Percentiles rank a stretch among this genome's conserved stretches.
These are phyloP conservation scores for Rhodotorula sp. DNA, from an alignment of 1,284 basidiomycete species.

Conservation along the genomic window DNA sequence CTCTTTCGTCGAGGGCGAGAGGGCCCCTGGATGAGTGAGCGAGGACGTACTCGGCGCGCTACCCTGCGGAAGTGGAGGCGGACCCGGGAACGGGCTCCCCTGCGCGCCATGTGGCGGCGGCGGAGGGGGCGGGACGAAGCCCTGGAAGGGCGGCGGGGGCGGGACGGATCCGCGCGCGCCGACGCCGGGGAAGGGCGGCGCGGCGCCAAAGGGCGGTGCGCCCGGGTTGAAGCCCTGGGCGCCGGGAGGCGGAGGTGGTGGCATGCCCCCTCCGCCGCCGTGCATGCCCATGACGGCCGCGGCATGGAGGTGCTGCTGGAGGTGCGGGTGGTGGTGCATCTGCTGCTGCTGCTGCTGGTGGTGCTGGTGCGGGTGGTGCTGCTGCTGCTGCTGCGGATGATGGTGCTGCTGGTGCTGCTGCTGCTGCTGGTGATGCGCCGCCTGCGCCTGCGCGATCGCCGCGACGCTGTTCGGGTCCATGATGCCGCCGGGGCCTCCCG, in stretches of 20 bases:
- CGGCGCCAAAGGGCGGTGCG: not conserved
- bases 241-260: not conserved
- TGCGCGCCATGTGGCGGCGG: not conserved
- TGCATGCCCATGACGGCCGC: not conserved
- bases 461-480: constrained; percentile 7
- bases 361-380: not conserved
- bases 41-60: not conserved
- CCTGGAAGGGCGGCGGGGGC: not conserved
- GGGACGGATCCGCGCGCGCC: not conserved
- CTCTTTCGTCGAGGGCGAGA: not conserved
- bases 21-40: not conserved
- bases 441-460: constrained; percentile 1
- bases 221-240: not conserved
- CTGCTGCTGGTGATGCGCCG: not conserved
- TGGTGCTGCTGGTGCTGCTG: not conserved
- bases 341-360: not conserved
- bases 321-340: not conserved
- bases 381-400: not conserved
- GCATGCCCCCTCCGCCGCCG: not conserved
- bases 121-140: not conserved
- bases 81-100: too few species aligned
- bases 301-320: not conserved
- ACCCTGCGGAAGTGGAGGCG: not conserved
- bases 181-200: not conserved
- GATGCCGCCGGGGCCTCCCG: not conserved